Conservation (phyloP, 495 filamentous ascomycete species). For the Poronia punctata region DNA sequence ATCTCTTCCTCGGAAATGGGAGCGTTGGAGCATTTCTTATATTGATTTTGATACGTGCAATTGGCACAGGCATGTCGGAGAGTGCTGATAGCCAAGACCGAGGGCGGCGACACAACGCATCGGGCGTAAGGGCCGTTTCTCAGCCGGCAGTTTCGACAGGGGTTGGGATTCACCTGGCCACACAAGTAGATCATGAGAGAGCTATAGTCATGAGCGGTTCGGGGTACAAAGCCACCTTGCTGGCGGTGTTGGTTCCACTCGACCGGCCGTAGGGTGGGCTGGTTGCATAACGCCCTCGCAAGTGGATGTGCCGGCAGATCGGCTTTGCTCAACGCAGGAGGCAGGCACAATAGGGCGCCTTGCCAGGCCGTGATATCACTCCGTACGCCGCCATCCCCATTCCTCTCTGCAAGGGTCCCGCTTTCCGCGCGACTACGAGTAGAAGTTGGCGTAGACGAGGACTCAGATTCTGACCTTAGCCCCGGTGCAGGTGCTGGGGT, state of each 20-base stretch:
- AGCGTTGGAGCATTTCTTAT: conserved; percentile 18
- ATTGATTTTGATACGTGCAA: conserved; percentile 22
- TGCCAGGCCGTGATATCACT: conserved; percentile 17
- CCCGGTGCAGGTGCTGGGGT: too few species aligned
- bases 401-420: not conserved
- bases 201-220: conserved; percentile 15
- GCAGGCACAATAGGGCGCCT: conserved; percentile 9
- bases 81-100: conserved; percentile 11
- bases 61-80: conserved; percentile 22
- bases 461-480: not conserved
- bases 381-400: not conserved
- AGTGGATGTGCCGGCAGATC: conserved; percentile 14
- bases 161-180: conserved; percentile 20
- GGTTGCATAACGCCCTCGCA: conserved; percentile 10
- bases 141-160: conserved; percentile 19
- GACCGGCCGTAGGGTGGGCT: conserved; percentile 14
- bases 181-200: conserved; percentile 25
- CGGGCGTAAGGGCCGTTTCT: conserved; percentile 17
- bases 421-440: conserved; percentile 2
- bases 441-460: not conserved
- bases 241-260: conserved; percentile 22
- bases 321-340: conserved; percentile 5
- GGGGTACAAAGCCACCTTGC: conserved; percentile 14
- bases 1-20: conserved; percentile 16
- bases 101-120: conserved; percentile 16